phyloP scores from a whole-genome alignment of 129 eudicot genomes.

The Flaveria linearis region DNA sequence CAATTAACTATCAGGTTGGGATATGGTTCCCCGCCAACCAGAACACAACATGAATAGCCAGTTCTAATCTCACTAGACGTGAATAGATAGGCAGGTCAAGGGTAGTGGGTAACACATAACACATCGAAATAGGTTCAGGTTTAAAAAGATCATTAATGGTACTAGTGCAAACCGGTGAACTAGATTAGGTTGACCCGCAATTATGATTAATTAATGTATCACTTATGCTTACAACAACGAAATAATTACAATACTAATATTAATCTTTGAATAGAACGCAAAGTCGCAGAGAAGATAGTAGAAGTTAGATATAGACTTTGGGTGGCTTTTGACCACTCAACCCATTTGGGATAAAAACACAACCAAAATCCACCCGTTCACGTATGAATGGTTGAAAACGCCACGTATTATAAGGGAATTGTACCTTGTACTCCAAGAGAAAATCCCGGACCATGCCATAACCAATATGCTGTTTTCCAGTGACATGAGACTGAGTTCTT shows the following conservation, averaged over 20 bases:
- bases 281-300: background rate
- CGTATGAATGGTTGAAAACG: background rate
- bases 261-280: background rate
- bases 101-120: background rate
- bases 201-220: background rate
- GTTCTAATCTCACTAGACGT: background rate
- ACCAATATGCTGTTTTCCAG: conserved; percentile 97
- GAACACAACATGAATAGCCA: background rate
- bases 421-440: conserved; percentile 73
- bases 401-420: background rate
- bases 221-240: background rate
- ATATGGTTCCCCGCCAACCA: background rate
- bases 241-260: background rate
- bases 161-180: background rate
- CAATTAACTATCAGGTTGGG: background rate
- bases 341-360: background rate
- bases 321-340: background rate
- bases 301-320: background rate
- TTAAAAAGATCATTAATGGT: background rate
- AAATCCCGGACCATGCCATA: conserved; percentile 89
- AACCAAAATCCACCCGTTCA: background rate
- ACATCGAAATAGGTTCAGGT: background rate
- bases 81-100: background rate
- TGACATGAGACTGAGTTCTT: conserved; percentile 94
- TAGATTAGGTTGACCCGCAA: background rate